A percentile compares a stretch with the other conserved stretches of the same genome.
phyloP scores from a whole-genome alignment of 2,329 filamentous ascomycete species.

The Trichoderma harzianum region DNA sequence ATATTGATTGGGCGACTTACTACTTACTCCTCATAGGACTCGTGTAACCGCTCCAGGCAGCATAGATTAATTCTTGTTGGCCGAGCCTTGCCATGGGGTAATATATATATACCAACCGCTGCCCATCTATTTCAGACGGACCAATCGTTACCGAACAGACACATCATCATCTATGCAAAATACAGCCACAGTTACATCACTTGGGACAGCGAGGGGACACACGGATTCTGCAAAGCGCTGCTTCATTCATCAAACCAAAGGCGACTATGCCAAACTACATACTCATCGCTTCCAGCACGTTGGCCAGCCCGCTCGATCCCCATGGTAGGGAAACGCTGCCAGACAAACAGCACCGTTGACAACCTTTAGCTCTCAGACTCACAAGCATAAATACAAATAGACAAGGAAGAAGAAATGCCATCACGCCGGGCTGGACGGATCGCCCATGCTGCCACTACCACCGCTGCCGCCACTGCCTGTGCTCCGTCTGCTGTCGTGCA shows the following conservation, averaged over 20 bases:
- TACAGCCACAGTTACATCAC: not conserved
- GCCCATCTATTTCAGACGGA: not conserved
- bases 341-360: not conserved
- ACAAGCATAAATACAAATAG: not conserved
- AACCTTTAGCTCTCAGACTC: not conserved
- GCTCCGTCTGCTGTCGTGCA: conserved; percentile 33
- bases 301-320: not conserved
- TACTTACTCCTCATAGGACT: not conserved
- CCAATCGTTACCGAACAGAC: not conserved
- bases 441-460: conserved; percentile 48
- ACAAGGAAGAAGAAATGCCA: not conserved
- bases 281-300: not conserved
- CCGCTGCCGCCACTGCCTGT: conserved; percentile 45
- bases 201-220: not conserved
- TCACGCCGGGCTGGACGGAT: conserved; percentile 48
- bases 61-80: not conserved
- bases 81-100: not conserved
- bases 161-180: not conserved
- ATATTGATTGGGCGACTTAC: not conserved
- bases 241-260: conserved; percentile 16
- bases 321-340: not conserved
- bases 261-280: conserved; percentile 17
- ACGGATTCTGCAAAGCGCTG: conserved; percentile 9
- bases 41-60: not conserved
- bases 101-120: not conserved